phyloP scores from a whole-genome alignment of 345 rosid species.

The Hibiscus mutabilis region DNA sequence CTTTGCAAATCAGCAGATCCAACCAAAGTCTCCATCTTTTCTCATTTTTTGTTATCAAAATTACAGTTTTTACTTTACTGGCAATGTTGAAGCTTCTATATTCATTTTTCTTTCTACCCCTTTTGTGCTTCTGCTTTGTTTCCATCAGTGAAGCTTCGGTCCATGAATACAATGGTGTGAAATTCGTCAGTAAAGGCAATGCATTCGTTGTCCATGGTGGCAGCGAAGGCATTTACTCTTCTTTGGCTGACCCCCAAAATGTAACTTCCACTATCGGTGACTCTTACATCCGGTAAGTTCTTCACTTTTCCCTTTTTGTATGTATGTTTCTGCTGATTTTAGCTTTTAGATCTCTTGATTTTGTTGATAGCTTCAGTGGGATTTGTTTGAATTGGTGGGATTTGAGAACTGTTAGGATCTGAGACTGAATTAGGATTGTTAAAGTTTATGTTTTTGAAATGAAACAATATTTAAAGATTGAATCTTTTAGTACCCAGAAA shows the following conservation, averaged over 20 bases:
- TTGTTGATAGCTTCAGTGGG: conserved; percentile 1
- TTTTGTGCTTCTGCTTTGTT: conserved; percentile 21
- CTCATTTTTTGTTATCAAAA: background rate
- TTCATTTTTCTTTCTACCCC: conserved; percentile 13
- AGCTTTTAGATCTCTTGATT: conserved; percentile 5
- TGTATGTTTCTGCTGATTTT: background rate
- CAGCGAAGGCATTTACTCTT: conserved; percentile 90
- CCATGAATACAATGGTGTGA: conserved; percentile 72
- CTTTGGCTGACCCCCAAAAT: conserved; percentile 23
- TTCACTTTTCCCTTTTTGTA: background rate
- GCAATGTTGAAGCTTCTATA: conserved; percentile 17
- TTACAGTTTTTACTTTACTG: background rate
- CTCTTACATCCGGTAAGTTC: conserved; percentile 55
- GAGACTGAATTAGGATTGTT: background rate
- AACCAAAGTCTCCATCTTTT: background rate
- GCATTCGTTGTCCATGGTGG: conserved; percentile 93
- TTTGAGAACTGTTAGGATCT: conserved; percentile 6
- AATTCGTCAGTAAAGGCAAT: conserved; percentile 74
- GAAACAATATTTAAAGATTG: background rate
- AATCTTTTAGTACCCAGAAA: background rate
- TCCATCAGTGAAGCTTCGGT: conserved; percentile 53
- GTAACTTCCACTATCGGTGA: conserved; percentile 32
- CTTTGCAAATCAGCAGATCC: conserved; percentile 31
- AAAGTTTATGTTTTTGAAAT: background rate
- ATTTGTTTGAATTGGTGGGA: background rate